Percentiles rank a stretch among this genome's conserved stretches.
Conservation (phyloP, 163 green algal genomes). For the Trebouxiophyceae sp. region DNA sequence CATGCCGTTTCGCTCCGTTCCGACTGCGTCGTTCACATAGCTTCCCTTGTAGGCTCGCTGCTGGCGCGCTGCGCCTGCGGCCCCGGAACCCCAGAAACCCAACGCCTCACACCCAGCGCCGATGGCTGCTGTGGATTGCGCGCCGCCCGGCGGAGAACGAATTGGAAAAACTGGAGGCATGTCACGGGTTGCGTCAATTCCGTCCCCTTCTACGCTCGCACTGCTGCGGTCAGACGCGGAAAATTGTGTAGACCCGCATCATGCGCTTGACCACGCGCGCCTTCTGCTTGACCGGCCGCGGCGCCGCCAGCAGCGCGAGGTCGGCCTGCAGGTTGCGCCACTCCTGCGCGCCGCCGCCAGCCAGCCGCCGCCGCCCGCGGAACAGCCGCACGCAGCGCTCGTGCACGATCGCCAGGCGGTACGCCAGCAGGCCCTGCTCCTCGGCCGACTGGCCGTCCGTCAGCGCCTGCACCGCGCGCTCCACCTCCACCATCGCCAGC, state of each 20-base stretch:
- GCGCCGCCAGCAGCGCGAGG: conserved; percentile 41
- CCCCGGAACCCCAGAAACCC: too few relatives aligned
- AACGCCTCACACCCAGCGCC: too few relatives aligned
- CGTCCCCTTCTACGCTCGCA: too few relatives aligned
- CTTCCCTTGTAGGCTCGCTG: too few relatives aligned
- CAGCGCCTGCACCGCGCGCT: conserved; percentile 31
- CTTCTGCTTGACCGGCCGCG: conserved; percentile 19
- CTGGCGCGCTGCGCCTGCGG: too few relatives aligned
- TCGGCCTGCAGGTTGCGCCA: conserved; percentile 52
- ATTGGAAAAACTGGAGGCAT: too few relatives aligned
- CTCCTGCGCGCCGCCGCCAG: conserved; percentile 25
- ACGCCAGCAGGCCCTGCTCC: conserved; percentile 29
- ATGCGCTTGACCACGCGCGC: conserved; percentile 40
- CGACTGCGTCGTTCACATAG: too few relatives aligned
- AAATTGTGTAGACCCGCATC: conserved; percentile 50
- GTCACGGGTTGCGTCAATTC: too few relatives aligned
- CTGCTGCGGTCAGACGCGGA: too few relatives aligned
- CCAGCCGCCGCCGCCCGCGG: conserved; percentile 15
- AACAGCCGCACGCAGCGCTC: conserved; percentile 34
- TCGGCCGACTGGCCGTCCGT: conserved; percentile 1
- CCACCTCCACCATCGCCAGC: conserved; percentile 55
- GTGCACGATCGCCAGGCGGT: conserved; percentile 33
- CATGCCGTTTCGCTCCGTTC: too few relatives aligned
- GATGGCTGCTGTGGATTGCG: too few relatives aligned
- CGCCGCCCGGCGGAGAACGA: too few relatives aligned